Base-by-base conservation (phyloP, 1,284 basidiomycete genomes). In the Cryptococcus sp. region DNA sequence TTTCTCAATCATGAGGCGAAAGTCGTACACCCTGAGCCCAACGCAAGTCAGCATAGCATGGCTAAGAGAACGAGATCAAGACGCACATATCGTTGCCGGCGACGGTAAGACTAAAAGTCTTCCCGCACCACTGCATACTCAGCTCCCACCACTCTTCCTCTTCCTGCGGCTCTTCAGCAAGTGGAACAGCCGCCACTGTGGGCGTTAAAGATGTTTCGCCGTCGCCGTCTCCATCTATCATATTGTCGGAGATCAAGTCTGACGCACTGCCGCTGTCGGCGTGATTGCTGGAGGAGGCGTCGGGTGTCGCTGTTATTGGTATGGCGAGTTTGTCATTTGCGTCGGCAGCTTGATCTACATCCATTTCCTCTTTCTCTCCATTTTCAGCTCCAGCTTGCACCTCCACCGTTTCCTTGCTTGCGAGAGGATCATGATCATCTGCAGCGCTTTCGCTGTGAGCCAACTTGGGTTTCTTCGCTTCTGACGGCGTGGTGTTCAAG, bases 1-100 rank as follows among this genome's bases (percentile, higher is more conserved):
- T 37, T 80, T 82, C 62, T 87, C 84, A 40, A 96, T 77, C 19
- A 73, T 52, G 5, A 62, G 58, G 52, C 79, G 72, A 48, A 78
- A 71, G 57, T 79, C 78, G 62, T 74, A 77, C 10, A 79, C 65
- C 58, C 75, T 78, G 26, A 0, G 13, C 17, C 47, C 2, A 7
- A 34, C 2, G 41, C 26, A 15, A 20, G 46, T 61, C 52, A 51
- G 59, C 23, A 20, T 23, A 40, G 37, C 47, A 45, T 45, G 5
- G 13, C 49, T 17, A 10, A 10, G 41, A 17, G 46, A 19, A 29
- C 7, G 25, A 3, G 23, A 38, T n/a, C 17, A 3, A 16, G n/a
- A 57, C 72, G 64, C 37, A 74, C 74, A 75, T 65, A 50, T 77
- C 74, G 50, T 74, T 70, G 2, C 68, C 69, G 0, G 66, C 72